A percentile compares a stretch with the other conserved stretches of the same genome.
phyloP scores from a whole-genome alignment of 169 alveolate species.

The Eimeria brunetti region DNA sequence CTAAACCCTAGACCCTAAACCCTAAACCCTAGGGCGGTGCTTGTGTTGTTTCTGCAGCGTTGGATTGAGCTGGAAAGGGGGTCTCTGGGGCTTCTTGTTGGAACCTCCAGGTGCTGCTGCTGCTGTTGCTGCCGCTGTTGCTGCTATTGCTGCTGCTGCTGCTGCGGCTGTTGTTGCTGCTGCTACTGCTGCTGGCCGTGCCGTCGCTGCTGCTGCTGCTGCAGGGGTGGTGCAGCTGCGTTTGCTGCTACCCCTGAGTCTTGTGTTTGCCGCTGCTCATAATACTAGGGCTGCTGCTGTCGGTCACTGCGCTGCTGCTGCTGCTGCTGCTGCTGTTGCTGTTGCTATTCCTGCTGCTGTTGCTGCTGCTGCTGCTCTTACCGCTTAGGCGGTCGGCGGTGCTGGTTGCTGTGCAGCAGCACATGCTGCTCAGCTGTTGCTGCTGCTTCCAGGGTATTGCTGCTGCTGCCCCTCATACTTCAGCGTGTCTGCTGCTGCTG shows the following conservation, averaged over 20 bases:
- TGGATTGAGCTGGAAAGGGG: slow-evolving; percentile 18
- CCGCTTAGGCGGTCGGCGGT: too few species aligned
- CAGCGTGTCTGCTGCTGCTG: background rate
- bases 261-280: background rate
- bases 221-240: background rate
- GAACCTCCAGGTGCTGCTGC: background rate
- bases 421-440: too few species aligned
- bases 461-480: too few species aligned
- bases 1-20: background rate
- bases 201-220: background rate
- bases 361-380: too few species aligned
- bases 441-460: too few species aligned
- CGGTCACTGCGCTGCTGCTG: background rate
- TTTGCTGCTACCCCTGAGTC: background rate
- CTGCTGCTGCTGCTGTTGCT: background rate
- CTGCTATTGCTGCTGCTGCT: too few species aligned
- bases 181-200: background rate
- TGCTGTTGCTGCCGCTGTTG: background rate
- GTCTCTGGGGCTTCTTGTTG: background rate
- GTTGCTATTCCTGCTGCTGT: too few species aligned
- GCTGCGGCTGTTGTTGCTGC: background rate
- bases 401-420: too few species aligned
- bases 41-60: slow-evolving; percentile 9
- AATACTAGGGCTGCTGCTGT: background rate
- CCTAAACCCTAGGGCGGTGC: slow-evolving; percentile 36